Evolutionary conservation across 768 basidiomycete genomes (phyloP), one percentile per base, ranked within the genome.

Genomic region (Auriscalpium microsporum): DNA sequence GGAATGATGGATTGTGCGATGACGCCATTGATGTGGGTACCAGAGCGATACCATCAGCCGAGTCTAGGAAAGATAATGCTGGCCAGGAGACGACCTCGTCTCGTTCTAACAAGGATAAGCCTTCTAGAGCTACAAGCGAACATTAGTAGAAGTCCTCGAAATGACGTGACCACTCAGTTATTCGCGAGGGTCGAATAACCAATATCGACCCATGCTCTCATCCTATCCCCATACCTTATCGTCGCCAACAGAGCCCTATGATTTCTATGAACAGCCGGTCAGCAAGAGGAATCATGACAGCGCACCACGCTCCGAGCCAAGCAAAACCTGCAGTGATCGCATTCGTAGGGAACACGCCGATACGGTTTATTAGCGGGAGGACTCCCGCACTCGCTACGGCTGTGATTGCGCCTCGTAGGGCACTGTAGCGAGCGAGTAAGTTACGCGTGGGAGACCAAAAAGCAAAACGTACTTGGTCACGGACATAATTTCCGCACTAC

Each of bases 401-500:
- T 28, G 77, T 63, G 36, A 81, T 49, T 23, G 80, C 48, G 8
- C 73, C 65, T 13, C 83, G 76, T 23, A 81, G 66, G 4, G 73
- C 78, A 51, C 82, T 84, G 14, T 35, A 40, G 14, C 11, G 17
- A 14, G n/a, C 23, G 38, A 54, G 14, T 17, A 10, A 14, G 21
- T 21, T 47, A 19, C 33, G 16, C 4, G 48, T 13, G 33, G 17
- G 14, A 36, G 37, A 38, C 35, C 7, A 13, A 45, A 13, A 40
- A 8, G 40, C 40, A 21, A 33, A 47, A 72, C 79, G 34, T 52
- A 85, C 86, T 68, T 69, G 53, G 70, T 71, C 0, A 79, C 83
- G 3, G 82, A 84, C 67, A 77, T 73, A 16, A 75, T 72, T 62
- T 87, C 84, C 3, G 85, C 82, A 57, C 84, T 86, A 19, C 75